phyloP scores from a whole-genome alignment of 1,284 basidiomycete genomes.

The Boletellus deceptivus region DNA sequence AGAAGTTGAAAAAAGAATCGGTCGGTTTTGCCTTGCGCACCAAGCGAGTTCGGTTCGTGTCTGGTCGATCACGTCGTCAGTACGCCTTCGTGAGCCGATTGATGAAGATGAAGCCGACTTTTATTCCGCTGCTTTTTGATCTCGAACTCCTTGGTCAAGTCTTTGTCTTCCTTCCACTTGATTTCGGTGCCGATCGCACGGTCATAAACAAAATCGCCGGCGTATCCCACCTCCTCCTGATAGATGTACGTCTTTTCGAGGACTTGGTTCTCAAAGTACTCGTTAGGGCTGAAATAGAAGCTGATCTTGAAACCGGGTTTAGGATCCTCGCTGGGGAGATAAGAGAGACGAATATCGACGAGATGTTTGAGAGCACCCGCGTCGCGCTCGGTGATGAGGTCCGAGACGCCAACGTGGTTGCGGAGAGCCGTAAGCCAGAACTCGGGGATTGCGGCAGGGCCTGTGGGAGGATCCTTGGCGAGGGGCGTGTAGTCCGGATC shows the following conservation, averaged over 20 bases:
- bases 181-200: slow-evolving; percentile 88
- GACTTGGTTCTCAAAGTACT: slow-evolving; percentile 82
- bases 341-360: slow-evolving; percentile 66
- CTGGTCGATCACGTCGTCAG: slow-evolving; percentile 40
- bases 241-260: slow-evolving; percentile 96
- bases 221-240: slow-evolving; percentile 90
- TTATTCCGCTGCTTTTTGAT: slow-evolving; percentile 99
- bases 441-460: slow-evolving; percentile 69
- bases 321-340: slow-evolving; percentile 53
- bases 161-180: slow-evolving; percentile 98
- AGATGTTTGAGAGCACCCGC: slow-evolving; percentile 73
- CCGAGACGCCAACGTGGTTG: slow-evolving; percentile 85
- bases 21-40: slow-evolving; percentile 86
- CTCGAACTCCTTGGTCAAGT: slow-evolving; percentile 96
- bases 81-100: background rate
- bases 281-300: slow-evolving; percentile 83
- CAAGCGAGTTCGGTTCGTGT: slow-evolving; percentile 90
- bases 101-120: slow-evolving; percentile 52
- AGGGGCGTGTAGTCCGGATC: slow-evolving; percentile 63
- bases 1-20: slow-evolving; percentile 98
- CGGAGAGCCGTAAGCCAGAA: slow-evolving; percentile 98
- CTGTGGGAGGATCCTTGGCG: slow-evolving; percentile 42
- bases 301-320: slow-evolving; percentile 90
- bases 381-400: slow-evolving; percentile 93
- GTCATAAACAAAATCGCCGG: slow-evolving; percentile 95